These are phyloP conservation scores for Thelonectria olida DNA, from an alignment of 2,329 filamentous ascomycete genomes.

Conservation along the genomic window DNA sequence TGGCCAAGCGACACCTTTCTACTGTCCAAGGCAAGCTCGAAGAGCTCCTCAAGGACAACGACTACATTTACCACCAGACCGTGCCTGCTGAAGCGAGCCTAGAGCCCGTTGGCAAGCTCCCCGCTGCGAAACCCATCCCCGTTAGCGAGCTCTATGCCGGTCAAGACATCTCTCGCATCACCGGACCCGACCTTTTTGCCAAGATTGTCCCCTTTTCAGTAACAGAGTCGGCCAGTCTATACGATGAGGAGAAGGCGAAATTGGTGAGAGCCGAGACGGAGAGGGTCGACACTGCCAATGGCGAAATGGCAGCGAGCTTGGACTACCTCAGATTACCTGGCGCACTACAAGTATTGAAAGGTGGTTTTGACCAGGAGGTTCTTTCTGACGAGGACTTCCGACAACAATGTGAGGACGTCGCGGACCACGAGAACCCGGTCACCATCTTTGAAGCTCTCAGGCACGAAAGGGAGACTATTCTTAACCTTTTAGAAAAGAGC, in stretches of 20 bases:
- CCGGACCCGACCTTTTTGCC: constrained; percentile 94
- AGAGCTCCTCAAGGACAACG: constrained; percentile 88
- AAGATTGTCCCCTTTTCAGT: constrained; percentile 97
- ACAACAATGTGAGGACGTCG: constrained; percentile 92
- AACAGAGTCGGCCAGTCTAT: constrained; percentile 94
- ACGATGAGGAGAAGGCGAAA: constrained; percentile 98
- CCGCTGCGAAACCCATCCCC: constrained; percentile 95
- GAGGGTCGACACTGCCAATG: constrained; percentile 89
- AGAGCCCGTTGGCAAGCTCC: constrained; percentile 84
- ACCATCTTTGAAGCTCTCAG: constrained; percentile 82
- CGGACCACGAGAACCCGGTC: constrained; percentile 82
- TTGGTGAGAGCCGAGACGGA: constrained; percentile 93
- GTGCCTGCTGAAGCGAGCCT: constrained; percentile 88
- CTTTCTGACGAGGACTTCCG: constrained; percentile 90
- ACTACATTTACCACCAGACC: constrained; percentile 96
- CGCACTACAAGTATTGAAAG: constrained; percentile 90
- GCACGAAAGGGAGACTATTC: constrained; percentile 79
- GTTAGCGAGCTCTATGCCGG: constrained; percentile 97
- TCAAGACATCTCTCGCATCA: constrained; percentile 96
- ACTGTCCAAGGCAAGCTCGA: constrained; percentile 83
- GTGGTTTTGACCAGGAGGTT: constrained; percentile 89
- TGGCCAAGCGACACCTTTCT: constrained; percentile 83
- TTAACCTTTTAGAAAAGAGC: constrained; percentile 78
- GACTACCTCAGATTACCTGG: constrained; percentile 92
- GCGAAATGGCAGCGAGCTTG: constrained; percentile 94